A percentile compares a stretch with the other conserved stretches of the same genome.
phyloP scores from a whole-genome alignment of 345 rosid species.

The Mercurialis annua region DNA sequence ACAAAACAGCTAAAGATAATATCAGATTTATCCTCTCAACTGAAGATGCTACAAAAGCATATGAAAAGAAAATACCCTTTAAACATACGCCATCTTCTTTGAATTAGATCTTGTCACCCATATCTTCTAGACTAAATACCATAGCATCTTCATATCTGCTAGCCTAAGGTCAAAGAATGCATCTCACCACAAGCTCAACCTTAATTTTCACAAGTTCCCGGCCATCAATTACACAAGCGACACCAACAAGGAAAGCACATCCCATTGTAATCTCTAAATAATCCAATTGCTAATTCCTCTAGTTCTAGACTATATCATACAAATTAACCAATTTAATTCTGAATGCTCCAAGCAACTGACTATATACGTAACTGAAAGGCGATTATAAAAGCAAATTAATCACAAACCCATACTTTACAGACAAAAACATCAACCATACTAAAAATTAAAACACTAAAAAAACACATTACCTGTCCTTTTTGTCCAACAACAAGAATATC shows the following conservation, averaged over 20 bases:
- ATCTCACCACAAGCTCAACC: slow-evolving; percentile 3
- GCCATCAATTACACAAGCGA: neutral
- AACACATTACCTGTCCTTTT: slow-evolving; percentile 21
- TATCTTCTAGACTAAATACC: neutral
- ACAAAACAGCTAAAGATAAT: neutral
- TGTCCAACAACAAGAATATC: slow-evolving; percentile 35
- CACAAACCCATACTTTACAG: neutral
- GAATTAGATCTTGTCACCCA: neutral
- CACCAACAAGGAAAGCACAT: neutral
- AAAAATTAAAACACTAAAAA: neutral
- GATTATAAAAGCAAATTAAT: neutral
- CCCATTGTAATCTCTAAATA: neutral
- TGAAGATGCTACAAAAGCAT: neutral
- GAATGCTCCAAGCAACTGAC: neutral
- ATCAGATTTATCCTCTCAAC: neutral
- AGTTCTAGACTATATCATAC: neutral
- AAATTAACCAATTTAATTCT: slow-evolving; percentile 5
- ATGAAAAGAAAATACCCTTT: neutral
- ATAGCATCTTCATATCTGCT: neutral
- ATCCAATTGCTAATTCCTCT: neutral
- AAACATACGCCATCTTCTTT: neutral
- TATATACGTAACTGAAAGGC: neutral
- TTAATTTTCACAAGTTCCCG: slow-evolving; percentile 8
- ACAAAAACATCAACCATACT: neutral
- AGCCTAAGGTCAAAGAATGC: neutral